Evolutionary conservation across 768 basidiomycete genomes (phyloP), one percentile per base, ranked within the genome.

Genomic region (Boletales sp.): DNA sequence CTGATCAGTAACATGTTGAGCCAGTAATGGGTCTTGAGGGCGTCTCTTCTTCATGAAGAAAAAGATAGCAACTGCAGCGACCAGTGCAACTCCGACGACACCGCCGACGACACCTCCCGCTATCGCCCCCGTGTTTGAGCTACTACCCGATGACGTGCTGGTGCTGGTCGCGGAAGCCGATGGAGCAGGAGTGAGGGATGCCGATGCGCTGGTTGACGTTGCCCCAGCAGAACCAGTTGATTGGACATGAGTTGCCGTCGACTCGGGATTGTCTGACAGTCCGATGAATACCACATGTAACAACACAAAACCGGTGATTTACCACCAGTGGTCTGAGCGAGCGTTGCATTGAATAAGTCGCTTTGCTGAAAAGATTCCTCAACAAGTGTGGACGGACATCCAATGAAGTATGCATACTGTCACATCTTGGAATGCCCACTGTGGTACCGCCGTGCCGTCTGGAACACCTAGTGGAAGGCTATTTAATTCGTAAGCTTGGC

Each of bases 61-160:
- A 72, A 76, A 83, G 45, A 74, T 57, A 7, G 66, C 38, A 8
- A 58, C 53, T 1, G 63, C 75, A 5, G 58, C 73, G 12, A 83
- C 64, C 40, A 77, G 53, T 8, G 71, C 75, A 17, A 79, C 49
- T n/a, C 63, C 72, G 24, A 79, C 71, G 1, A 85, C 78, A n/a
- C 85, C 84, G 36, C 84, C 84, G 0, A 78, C 81, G 34, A 86
- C 84, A 17, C 80, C 80, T 2, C 82, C 83, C 3, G 78, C 73
- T 36, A 86, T 84, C 8, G 80, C 80, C 3, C 78, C 82, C 1
- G 76, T 68, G 55, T 79, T 68, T 15, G 55, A 47, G n/a, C 12
- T 47, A 18, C 35, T 53, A 42, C 56, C 40, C 38, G 52, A 32
- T 19, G 47, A 27, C 6, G 56, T 7, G 27, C 55, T 43, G 19